Conservation (phyloP, 345 rosid genomes). For the Rhizophora apiculata region DNA sequence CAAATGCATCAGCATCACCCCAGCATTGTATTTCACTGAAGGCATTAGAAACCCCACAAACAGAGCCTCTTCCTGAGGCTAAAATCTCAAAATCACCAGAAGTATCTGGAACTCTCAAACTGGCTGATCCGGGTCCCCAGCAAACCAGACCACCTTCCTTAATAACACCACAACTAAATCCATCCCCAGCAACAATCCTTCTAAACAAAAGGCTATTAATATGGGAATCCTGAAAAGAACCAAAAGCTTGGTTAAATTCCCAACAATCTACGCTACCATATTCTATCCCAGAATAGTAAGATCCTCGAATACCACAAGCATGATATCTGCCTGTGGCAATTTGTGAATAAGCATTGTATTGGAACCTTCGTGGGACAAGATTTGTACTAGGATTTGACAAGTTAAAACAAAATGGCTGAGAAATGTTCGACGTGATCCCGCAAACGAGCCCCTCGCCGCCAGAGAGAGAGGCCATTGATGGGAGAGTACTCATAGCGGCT, state of each 20-base stretch:
- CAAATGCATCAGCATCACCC: too few relatives aligned
- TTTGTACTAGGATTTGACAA: background rate
- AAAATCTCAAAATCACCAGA: too few relatives aligned
- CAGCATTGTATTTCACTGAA: too few relatives aligned
- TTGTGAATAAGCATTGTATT: background rate
- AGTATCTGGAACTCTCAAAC: too few relatives aligned
- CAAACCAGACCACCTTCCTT: background rate
- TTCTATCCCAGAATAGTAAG: background rate
- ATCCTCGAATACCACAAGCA: background rate
- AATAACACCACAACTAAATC: background rate
- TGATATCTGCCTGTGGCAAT: background rate
- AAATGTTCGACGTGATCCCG: background rate
- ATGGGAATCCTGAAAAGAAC: slow-evolving; percentile 5
- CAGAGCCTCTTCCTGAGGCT: too few relatives aligned
- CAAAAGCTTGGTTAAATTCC: background rate
- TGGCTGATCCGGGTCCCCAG: too few relatives aligned
- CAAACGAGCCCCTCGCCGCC: background rate
- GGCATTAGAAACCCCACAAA: too few relatives aligned
- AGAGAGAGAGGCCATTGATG: background rate
- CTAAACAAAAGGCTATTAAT: background rate
- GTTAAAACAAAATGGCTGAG: background rate
- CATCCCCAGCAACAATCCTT: background rate
- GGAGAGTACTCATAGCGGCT: background rate
- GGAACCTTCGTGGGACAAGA: background rate
- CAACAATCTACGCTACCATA: background rate